Evolutionary conservation across 129 eudicot genomes (phyloP), one percentile per base, ranked within the genome.

Genomic region (carrot (Daucus carota)): DNA sequence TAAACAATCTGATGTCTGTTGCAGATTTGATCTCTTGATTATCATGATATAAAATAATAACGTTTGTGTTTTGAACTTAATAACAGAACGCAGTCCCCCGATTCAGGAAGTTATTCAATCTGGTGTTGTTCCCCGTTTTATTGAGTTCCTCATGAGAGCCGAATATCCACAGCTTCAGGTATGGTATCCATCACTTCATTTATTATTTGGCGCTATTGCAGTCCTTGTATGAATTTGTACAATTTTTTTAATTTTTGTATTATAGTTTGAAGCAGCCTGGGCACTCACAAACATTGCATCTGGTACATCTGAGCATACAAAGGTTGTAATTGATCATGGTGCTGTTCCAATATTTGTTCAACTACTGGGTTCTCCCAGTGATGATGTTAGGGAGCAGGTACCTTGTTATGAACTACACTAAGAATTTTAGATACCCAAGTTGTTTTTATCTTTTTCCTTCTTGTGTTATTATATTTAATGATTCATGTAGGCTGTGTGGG

Each of bases 361-460:
- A 70, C 93, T 90, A 83, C 93, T 92, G 47, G 85, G 73, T 67
- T 88, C 98, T 70, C 85, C 88, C 18, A 92, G 92, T 83, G 96
- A 92, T 79, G 96, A 92, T 83, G 96, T 90, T 80, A 82, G 97
- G 20, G 97, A 92, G 78, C 97, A 92, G 92, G 96, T 92, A 71
- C 31, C 47, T 77, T n/a, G 15, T 36, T 5, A 0, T 52, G 17
- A 60, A 18, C 11, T 15, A 65, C 22, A 17, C 13, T 4, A 8
- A 67, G 18, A 67, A 67, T 2, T 33, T 33, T 31, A 62, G n/a
- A 16, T 24, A 32, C 29, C 6, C 10, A 0, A 67, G 72, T 8
- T 67, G 45, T 65, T 65, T 66, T 66, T 17, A 0, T 22, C 22
- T 29, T 63, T 24, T 12, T 15, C 12, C 3, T 57, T 57, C 31